A percentile compares a stretch with the other conserved stretches of the same genome.
Conservation (phyloP, 2,329 filamentous ascomycete species). For the Bipolaris oryzae region DNA sequence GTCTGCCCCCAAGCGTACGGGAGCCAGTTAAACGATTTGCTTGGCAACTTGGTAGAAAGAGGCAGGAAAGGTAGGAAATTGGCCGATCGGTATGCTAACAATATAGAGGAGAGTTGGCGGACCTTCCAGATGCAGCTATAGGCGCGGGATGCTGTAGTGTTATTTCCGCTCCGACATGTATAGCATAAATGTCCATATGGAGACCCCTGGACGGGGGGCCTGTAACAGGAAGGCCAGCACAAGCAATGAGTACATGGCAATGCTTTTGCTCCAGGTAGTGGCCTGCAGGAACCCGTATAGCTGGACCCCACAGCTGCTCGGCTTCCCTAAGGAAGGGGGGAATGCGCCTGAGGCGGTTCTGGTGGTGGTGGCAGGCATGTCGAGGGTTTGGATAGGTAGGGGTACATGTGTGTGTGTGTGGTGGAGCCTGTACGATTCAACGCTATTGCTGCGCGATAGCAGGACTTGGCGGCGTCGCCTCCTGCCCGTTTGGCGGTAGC, state of each 20-base stretch:
- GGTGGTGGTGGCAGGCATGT: not conserved
- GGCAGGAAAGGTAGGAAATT: conserved; percentile 24
- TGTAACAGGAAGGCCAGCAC: not conserved
- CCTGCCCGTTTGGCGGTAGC: conserved; percentile 23
- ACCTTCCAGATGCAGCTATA: conserved; percentile 25
- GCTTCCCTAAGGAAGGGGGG: conserved; percentile 9
- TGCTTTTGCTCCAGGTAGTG: conserved; percentile 4
- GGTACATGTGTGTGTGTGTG: conserved; percentile 2
- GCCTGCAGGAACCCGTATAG: conserved; percentile 27
- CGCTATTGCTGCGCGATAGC: conserved; percentile 14
- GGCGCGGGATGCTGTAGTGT: conserved; percentile 13
- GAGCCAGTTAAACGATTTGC: conserved; percentile 10
- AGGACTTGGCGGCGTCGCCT: conserved; percentile 19
- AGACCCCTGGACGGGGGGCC: not conserved
- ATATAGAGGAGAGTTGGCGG: conserved; percentile 20
- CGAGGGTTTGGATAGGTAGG: conserved; percentile 1
- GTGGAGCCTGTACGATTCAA: conserved; percentile 9
- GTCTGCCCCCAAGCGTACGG: conserved; percentile 10
- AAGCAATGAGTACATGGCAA: not conserved
- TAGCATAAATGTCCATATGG: not conserved
- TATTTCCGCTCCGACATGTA: conserved; percentile 6
- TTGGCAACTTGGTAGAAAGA: conserved; percentile 26
- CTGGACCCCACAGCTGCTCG: conserved; percentile 15
- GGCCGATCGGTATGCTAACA: conserved; percentile 19
- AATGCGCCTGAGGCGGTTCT: conserved; percentile 3